Base-by-base conservation (phyloP, 2,329 filamentous ascomycete species). In the Fusarium avenaceum region DNA sequence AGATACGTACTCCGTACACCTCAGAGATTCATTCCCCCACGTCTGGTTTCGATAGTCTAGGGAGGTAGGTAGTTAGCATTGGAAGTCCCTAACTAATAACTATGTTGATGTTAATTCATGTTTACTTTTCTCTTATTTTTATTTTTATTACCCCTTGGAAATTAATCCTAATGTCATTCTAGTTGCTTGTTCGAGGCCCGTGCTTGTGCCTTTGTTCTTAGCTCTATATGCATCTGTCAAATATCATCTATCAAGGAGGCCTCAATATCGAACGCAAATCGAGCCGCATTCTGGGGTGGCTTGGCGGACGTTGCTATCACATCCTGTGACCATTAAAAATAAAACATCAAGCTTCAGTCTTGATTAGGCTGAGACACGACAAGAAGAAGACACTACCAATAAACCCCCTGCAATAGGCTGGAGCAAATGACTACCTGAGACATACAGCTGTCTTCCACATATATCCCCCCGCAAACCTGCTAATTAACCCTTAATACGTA, bases 1-100 rank as follows among this genome's bases (percentile, higher is more conserved):
- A 32, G 48, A 38, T 46, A 49, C 45, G 51, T 69, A 69, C 51
- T 28, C 24, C 24, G 26, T 26, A 3, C 8, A 26, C 26, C 26
- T 26, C 28, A 30, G 11, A 30, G 28, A 10, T 30, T 30, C 28
- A 30, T 30, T 30, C 47, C 59, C 60, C 61, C 55, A 56, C 62
- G 45, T 56, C 55, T 24, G 28, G 13, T 38, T 38, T 38, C 17
- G 17, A 38, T 38, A 38, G 33, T 35, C 33, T 33, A 33, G 13
- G 11, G 10, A 32, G 13, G 6, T 22, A 22, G 20, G 5, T 22
- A 3, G 20, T 22, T 32, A 32, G 30, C 7, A 14, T 15, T 32
- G 14, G 26, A 28, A 32, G 5, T 14, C 15, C 15, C 13, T 5
- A 32, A 13, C 30, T n/a, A 9, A 7, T 7, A n/a, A 2, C 15